phyloP scores from a whole-genome alignment of 2,329 filamentous ascomycete genomes.

The Ophiostoma perfectum region DNA sequence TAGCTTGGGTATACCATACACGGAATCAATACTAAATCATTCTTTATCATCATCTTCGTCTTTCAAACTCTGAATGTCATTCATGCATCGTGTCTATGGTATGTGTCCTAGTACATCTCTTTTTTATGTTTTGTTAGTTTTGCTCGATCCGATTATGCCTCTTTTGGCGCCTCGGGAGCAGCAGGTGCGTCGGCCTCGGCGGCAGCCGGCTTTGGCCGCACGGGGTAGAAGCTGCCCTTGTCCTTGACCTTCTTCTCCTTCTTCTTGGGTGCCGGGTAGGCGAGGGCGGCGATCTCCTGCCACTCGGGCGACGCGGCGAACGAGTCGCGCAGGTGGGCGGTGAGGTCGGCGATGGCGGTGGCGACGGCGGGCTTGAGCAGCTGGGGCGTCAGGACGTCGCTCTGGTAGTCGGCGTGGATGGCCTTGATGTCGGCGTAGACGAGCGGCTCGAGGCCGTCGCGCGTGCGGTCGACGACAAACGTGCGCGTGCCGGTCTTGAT shows the following conservation, averaged over 20 bases:
- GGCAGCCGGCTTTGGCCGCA: conserved; percentile 24
- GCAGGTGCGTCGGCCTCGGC: conserved; percentile 7
- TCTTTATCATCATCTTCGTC: not conserved
- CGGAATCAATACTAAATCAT: not conserved
- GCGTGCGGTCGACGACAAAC: conserved; percentile 62
- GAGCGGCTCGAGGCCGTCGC: conserved; percentile 64
- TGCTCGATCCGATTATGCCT: not conserved
- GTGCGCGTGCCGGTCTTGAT: conserved; percentile 51
- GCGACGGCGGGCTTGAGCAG: conserved; percentile 79
- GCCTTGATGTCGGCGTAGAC: conserved; percentile 71
- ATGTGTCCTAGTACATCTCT: not conserved
- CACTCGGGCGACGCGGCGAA: conserved; percentile 69
- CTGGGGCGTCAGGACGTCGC: conserved; percentile 80
- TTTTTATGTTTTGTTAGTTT: not conserved
- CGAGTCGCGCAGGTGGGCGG: conserved; percentile 70
- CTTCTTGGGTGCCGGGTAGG: conserved; percentile 69
- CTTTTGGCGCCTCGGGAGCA: conserved; percentile 14
- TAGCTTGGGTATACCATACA: conserved; percentile 2
- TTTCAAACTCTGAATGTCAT: not conserved
- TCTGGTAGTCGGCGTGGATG: conserved; percentile 73
- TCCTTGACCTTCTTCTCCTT: conserved; percentile 45
- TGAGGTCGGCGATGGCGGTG: conserved; percentile 64
- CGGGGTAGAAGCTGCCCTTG: conserved; percentile 29
- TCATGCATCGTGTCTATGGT: not conserved
- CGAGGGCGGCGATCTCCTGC: conserved; percentile 69